phyloP scores from a whole-genome alignment of 192 early-diverging fungal genomes.

The Phycomyces blakesleeanus region DNA sequence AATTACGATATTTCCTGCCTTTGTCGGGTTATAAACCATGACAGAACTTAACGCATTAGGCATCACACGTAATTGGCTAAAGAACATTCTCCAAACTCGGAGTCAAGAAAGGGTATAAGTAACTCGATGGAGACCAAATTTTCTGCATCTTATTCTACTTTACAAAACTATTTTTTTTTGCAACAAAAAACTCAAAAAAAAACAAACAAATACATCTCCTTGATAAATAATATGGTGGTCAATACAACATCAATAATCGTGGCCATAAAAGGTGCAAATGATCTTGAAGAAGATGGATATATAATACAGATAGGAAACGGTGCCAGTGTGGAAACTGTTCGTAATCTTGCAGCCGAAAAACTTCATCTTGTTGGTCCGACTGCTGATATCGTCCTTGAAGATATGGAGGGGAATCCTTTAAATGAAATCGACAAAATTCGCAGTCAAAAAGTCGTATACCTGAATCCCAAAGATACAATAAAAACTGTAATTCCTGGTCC shows the following conservation, averaged over 20 bases:
- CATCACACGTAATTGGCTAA: too few relatives aligned
- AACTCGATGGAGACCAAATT: too few relatives aligned
- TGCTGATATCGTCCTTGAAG: constrained; percentile 5
- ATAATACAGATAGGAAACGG: constrained; percentile 15
- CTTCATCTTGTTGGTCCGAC: background rate
- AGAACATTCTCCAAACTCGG: too few relatives aligned
- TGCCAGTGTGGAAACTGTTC: constrained; percentile 17
- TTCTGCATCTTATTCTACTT: too few relatives aligned
- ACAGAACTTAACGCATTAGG: too few relatives aligned
- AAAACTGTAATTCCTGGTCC: constrained; percentile 9
- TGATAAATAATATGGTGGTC: too few relatives aligned
- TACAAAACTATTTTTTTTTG: too few relatives aligned
- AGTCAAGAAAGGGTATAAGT: too few relatives aligned
- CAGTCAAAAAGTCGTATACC: constrained; percentile 13
- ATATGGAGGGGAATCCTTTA: background rate
- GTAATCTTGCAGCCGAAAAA: constrained; percentile 14
- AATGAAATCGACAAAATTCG: constrained; percentile 13
- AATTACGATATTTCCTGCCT: too few relatives aligned
- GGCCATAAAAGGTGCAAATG: background rate
- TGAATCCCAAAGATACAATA: constrained; percentile 6
- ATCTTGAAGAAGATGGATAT: constrained; percentile 16
- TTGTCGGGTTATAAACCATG: too few relatives aligned
- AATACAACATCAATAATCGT: constrained; percentile 1
- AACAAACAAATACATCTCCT: too few relatives aligned
- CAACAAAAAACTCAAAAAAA: too few relatives aligned